Base-by-base conservation (phyloP, 2,329 filamentous ascomycete species). In the Sporothrix luriei region DNA sequence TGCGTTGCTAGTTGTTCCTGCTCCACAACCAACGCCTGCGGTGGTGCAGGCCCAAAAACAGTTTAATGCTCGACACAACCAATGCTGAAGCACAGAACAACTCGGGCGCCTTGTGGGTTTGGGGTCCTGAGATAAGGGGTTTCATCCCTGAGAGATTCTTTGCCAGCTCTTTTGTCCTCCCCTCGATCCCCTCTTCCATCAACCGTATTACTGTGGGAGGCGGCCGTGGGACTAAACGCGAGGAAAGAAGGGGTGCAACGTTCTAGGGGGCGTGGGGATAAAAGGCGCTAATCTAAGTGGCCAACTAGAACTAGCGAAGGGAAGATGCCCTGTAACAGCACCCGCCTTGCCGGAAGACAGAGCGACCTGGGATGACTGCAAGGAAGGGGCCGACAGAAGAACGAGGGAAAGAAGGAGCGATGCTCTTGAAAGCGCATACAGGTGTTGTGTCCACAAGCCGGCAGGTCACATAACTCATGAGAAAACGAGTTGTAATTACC, bases 121-220 rank as follows among this genome's bases (percentile, higher is more conserved):
- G 33, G 51, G 55, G 38, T 26, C 21, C 55, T 64, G 55, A 67
- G 69, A 70, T 68, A 64, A 55, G 49, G 69, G 65, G 69, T 70
- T 70, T 70, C 69, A 70, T 70, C 69, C 69, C 69, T 70, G 49
- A 67, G 43, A 40, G 55, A 51, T 43, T 21, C 51, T 54, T 61
- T 16, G 13, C 57, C 33, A 48, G 24, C 65, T 29, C 65, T 29
- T 67, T 55, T 38, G 6, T 64, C 43, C 40, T 49, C 21, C 26
- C 49, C 38, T 55, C 49, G 33, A 52, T 52, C 26, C 19, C 64
- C 6, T 33, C 33, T 9, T 7, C 64, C n/a, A n/a, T 52, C 26
- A 26, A 62, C 48, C 49, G 26, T n/a, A 54, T 16, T 29, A 54
- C 26, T 29, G 64, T 66, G 51, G 38, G 65, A 67, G 48, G 38